Conservation (phyloP, 1,284 basidiomycete genomes). For the Heterobasidion occidentale region DNA sequence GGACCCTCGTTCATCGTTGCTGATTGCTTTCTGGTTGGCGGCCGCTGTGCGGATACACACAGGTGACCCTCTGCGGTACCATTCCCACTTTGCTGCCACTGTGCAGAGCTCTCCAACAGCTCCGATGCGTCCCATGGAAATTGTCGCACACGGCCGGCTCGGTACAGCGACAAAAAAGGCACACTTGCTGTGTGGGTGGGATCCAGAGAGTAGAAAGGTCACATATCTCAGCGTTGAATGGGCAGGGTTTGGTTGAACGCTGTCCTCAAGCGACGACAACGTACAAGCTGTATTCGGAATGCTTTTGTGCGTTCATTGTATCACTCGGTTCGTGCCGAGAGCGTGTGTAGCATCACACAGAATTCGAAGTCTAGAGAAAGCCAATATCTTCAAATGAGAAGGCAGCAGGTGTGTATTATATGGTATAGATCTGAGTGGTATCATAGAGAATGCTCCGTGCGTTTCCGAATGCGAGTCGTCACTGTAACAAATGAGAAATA, state of each 20-base stretch:
- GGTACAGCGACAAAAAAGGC: constrained; percentile 98
- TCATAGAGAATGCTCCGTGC: too few species aligned
- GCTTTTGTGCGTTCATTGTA: too few species aligned
- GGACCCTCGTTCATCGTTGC: not conserved
- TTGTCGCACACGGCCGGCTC: constrained; percentile 91
- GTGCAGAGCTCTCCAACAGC: constrained; percentile 62
- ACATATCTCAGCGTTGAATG: constrained; percentile 84
- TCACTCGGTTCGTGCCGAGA: too few species aligned
- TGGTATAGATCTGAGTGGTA: too few species aligned
- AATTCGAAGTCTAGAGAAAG: too few species aligned
- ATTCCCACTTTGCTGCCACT: constrained; percentile 91
- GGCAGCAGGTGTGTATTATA: too few species aligned
- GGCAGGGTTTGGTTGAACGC: constrained; percentile 77
- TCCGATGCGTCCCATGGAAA: constrained; percentile 76
- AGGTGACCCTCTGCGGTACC: constrained; percentile 95
- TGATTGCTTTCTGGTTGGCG: not conserved
- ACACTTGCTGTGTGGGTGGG: constrained; percentile 86
- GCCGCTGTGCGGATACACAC: not conserved
- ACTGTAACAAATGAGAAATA: too few species aligned
- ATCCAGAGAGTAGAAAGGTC: constrained; percentile 59
- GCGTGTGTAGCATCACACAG: too few species aligned
- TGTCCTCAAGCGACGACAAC: not conserved
- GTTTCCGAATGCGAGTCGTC: too few species aligned
- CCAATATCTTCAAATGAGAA: too few species aligned
- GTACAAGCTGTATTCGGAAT: not conserved